A percentile compares a stretch with the other conserved stretches of the same genome.
phyloP scores from a whole-genome alignment of 805 yeast species.

The Brettanomyces sp. region DNA sequence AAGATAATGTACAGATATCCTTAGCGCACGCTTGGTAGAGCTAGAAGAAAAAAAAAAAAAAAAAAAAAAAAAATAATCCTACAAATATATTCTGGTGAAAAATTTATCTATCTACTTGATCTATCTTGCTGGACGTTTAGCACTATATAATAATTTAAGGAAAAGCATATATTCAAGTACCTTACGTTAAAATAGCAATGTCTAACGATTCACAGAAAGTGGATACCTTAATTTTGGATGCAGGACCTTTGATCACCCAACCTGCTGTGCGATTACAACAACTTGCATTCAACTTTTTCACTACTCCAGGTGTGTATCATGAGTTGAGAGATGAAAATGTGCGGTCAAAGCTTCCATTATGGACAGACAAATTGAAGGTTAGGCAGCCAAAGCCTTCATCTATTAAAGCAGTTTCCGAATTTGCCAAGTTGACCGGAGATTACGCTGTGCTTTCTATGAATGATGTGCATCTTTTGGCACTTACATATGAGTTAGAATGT shows the following conservation, averaged over 20 bases:
- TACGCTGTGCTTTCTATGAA: conserved; percentile 77
- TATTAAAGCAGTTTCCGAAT: conserved; percentile 58
- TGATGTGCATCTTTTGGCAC: conserved; percentile 87
- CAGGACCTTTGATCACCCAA: conserved; percentile 89
- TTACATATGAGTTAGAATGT: conserved; percentile 78
- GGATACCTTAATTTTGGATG: conserved; percentile 72
- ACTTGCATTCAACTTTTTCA: conserved; percentile 63
- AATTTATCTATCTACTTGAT: too few relatives aligned
- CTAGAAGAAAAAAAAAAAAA: too few relatives aligned
- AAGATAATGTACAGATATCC: too few relatives aligned
- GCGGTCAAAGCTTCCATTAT: conserved; percentile 64
- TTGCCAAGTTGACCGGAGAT: conserved; percentile 89
- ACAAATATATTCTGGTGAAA: too few relatives aligned
- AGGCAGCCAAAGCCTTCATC: conserved; percentile 69
- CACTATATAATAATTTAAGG: too few relatives aligned
- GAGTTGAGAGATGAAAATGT: conserved; percentile 86
- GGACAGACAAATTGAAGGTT: conserved; percentile 64
- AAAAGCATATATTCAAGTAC: too few relatives aligned
- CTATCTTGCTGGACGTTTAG: too few relatives aligned
- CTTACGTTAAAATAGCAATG: not conserved
- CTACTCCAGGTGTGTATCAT: conserved; percentile 84
- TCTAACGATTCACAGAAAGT: conserved; percentile 22
- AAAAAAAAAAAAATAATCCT: too few relatives aligned
- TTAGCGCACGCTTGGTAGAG: too few relatives aligned
- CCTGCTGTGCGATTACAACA: conserved; percentile 64